Evolutionary conservation across 208 protist genomes (phyloP).

Genomic region (Acanthamoeba royreba): DNA sequence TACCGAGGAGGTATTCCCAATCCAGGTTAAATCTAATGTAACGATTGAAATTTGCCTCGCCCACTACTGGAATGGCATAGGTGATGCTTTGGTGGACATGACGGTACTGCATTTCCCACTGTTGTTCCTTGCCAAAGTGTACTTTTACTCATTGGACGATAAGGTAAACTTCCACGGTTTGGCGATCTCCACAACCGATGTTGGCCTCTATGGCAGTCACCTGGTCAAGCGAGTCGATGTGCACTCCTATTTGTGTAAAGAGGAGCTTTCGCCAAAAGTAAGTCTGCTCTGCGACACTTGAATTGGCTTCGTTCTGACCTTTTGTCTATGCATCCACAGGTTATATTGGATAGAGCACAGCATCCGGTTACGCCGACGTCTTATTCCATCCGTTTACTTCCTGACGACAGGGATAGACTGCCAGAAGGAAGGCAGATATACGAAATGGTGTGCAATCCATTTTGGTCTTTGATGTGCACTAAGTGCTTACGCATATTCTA

Average conservation of each 20-base stretch:
- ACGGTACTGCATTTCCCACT: not conserved
- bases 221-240: constrained; percentile 23
- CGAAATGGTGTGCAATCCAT: not conserved
- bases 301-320: not conserved
- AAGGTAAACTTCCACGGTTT: constrained; percentile 30
- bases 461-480: not conserved
- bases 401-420: not conserved
- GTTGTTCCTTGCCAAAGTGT: no score
- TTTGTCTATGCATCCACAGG: not conserved
- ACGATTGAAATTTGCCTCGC: constrained; percentile 38
- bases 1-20: not conserved
- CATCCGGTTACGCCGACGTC: not conserved
- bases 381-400: not conserved
- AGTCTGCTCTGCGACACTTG: not conserved
- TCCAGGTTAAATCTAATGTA: not conserved
- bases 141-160: no score
- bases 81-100: not conserved
- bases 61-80: constrained; percentile 21
- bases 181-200: not conserved
- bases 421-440: constrained; percentile 33
- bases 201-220: constrained; percentile 6
- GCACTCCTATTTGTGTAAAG: not conserved
- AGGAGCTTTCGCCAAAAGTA: constrained; percentile 18
- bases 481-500: not conserved
- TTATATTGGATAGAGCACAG: not conserved